Evolutionary conservation across 345 rosid species (phyloP), one percentile per base, ranked within the genome.

Genomic region (Citrus mangshanensis): DNA sequence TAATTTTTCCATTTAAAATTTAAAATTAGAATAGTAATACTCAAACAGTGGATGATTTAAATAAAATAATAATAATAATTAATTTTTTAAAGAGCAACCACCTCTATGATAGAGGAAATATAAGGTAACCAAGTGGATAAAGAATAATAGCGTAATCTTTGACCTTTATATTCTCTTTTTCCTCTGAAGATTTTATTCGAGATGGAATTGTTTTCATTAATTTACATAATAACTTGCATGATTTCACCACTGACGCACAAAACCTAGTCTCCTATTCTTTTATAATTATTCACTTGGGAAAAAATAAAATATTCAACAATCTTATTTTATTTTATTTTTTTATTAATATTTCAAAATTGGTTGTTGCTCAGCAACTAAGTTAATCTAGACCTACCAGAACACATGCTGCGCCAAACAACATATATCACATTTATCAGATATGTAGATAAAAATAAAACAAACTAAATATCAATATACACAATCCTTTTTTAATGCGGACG

Each of bases 161-260:
- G 3, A 18, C 25, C 76, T 25, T 81, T 46, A 55, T 74, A 62
- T 70, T 68, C 62, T 35, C 75, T 72, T 27, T 28, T 71, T 46
- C 19, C 27, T 37, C 24, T 21, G 12, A 72, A 72, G 86, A 84
- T 81, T 76, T 84, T 78, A 84, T 84, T 84, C 89, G 12, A 51
- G 40, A 38, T 54, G 25, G 46, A 69, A 76, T 37, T 55, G 42
- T 51, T 75, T 68, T 67, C 3, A 24, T 59, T 74, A 19, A 30
- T 49, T 72, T 66, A 32, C 37, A 14, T 13, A 38, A 70, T 40
- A 78, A 75, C 73, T 78, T 75, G 83, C 81, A 72, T 74, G 62
- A 74, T 46, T 77, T 70, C 38, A 58, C 19, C 37, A 56, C 38
- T 79, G 37, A 60, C 61, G 69, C 68, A 81, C 76, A 74, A 9